Conservation (phyloP, 2,329 filamentous ascomycete genomes). For the Penicillium sp. region DNA sequence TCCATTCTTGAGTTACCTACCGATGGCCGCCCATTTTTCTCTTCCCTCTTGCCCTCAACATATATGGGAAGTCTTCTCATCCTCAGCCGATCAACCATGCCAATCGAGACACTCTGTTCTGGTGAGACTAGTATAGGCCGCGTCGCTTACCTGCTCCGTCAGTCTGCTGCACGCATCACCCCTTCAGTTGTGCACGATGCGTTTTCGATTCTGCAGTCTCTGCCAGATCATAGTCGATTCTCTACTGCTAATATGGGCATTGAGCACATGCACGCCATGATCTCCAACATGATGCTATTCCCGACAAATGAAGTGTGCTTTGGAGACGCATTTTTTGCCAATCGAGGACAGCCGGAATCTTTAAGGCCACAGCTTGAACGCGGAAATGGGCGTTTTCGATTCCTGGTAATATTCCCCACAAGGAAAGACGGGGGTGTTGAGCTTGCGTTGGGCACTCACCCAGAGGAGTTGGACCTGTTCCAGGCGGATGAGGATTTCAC, state of each 20-base stretch:
- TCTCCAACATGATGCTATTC: conserved; percentile 11
- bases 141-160: conserved; percentile 4
- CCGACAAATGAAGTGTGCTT: conserved; percentile 4
- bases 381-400: conserved; percentile 7
- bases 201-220: conserved; percentile 7
- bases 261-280: conserved; percentile 11
- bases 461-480: conserved; percentile 7
- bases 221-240: conserved; percentile 5
- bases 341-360: background rate
- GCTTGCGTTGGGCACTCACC: conserved; percentile 5
- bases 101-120: conserved; percentile 8
- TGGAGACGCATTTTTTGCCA: conserved; percentile 5
- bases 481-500: conserved; percentile 1
- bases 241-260: conserved; percentile 9
- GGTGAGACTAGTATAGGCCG: conserved; percentile 5
- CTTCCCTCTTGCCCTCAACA: background rate
- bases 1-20: conserved; percentile 6
- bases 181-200: conserved; percentile 7
- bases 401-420: conserved; percentile 6
- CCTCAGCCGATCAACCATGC: conserved; percentile 9
- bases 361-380: conserved; percentile 9
- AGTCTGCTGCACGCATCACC: conserved; percentile 7
- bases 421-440: conserved; percentile 5
- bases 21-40: conserved; percentile 7
- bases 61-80: conserved; percentile 9